Evolutionary conservation across 164 flowering plant genomes (phyloP), one percentile per base, ranked within the genome.

Genomic region (Vitis cinerea): DNA sequence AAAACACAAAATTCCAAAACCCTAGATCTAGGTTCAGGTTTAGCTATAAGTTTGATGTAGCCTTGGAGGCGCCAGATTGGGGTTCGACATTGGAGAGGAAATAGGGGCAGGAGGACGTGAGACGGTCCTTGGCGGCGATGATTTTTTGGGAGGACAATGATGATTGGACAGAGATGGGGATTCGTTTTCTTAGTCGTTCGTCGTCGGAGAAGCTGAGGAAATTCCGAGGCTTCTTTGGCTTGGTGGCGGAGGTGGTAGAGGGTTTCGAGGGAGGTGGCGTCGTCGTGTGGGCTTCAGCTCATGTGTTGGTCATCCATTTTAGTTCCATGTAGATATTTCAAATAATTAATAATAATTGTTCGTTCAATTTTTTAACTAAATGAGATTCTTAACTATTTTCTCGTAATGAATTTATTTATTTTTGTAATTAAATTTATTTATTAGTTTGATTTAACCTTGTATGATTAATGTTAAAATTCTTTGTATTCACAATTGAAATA

Each of bases 121-220:
- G 59, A 2, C 92, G 86, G 29, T 86, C 94, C 59, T 84, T 92
- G 11, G 69, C 8, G 15, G 92, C 44, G 29, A 74, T 82, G 3
- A 88, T 75, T 63, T 63, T 86, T 76, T 87, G 92, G 50, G 85
- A 64, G 3, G 74, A 59, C 10, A 90, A 78, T 5, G 87, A 79
- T 0, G 79, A 59, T 4, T 83, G 27, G 27, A 23, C 27, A 78
- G 83, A 19, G 79, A 63, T 48, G 74, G 80, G 13, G 81, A 54
- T 44, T 74, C 82, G 48, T 65, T 70, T 3, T 83, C 91, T 23
- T 23, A 2, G 27, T 23, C 27, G 27, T 55, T 92, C 99, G 62
- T 93, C 99, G 72, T 88, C 96, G 52, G 91, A 93, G 81, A 95
- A 95, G 78, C 94, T 88, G 10, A 95, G 91, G 57, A 85, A 94